A percentile compares a stretch with the other conserved stretches of the same genome.
phyloP scores from a whole-genome alignment of 805 yeast species.

The Saccharomyces kudriavzevii region DNA sequence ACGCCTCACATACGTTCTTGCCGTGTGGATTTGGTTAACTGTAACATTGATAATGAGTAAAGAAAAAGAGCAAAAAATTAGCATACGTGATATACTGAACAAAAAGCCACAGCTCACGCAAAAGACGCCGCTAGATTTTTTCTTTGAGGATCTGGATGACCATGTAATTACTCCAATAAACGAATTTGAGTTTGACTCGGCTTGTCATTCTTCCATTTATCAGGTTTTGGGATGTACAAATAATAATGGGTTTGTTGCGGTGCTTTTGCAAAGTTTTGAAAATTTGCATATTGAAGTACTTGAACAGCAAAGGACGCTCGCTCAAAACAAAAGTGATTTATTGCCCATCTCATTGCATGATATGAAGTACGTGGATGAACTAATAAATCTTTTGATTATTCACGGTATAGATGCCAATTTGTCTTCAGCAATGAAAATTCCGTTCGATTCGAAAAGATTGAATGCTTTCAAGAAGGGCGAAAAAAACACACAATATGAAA shows the following conservation, averaged over 20 bases:
- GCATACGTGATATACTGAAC: slow-evolving; percentile 10
- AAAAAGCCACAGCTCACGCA: slow-evolving; percentile 27
- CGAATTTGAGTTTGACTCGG: neutral
- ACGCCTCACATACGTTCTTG: neutral
- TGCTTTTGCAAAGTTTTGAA: slow-evolving; percentile 10
- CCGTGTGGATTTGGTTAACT: neutral
- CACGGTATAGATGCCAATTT: slow-evolving; percentile 66
- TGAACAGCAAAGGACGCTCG: slow-evolving; percentile 6
- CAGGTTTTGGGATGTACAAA: slow-evolving; percentile 7
- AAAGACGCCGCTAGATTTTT: slow-evolving; percentile 29
- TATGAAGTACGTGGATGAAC: slow-evolving; percentile 59
- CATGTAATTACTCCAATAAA: slow-evolving; percentile 11
- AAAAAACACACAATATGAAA: slow-evolving; percentile 17
- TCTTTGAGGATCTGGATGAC: slow-evolving; percentile 19
- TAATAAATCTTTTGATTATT: slow-evolving; percentile 56
- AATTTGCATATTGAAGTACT: slow-evolving; percentile 10
- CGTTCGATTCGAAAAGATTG: slow-evolving; percentile 50
- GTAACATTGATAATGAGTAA: neutral
- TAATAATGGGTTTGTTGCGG: slow-evolving; percentile 16
- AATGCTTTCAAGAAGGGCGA: slow-evolving; percentile 37
- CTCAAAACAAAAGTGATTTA: slow-evolving; percentile 16
- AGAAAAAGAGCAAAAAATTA: neutral
- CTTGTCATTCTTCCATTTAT: slow-evolving; percentile 7
- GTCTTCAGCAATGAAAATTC: slow-evolving; percentile 51
- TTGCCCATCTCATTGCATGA: slow-evolving; percentile 76